phyloP scores from a whole-genome alignment of 768 basidiomycete genomes.

The Leccinum fibrillosum region DNA sequence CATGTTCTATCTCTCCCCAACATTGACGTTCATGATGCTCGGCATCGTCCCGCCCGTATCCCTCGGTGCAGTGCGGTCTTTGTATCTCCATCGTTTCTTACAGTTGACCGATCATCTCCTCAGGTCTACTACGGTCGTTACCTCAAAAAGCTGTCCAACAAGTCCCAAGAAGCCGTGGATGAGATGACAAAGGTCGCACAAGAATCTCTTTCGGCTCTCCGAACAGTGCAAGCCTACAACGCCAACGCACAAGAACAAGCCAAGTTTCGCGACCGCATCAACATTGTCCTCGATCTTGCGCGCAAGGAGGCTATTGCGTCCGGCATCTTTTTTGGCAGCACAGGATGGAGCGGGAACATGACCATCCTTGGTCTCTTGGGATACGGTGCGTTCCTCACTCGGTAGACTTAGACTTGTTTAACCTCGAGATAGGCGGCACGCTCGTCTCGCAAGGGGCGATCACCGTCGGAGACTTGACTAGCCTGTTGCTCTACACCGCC shows the following conservation, averaged over 20 bases:
- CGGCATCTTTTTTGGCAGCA: conserved; percentile 90
- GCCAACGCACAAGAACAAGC: conserved; percentile 72
- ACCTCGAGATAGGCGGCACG: conserved; percentile 63
- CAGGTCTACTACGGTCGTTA: conserved; percentile 97
- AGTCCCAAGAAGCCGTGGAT: conserved; percentile 92
- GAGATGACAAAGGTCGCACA: conserved; percentile 92
- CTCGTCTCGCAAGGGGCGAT: conserved; percentile 87
- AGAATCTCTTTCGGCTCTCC: conserved; percentile 82
- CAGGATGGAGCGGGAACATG: conserved; percentile 91
- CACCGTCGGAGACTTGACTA: conserved; percentile 89
- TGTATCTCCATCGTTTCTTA: background rate
- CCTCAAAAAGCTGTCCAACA: conserved; percentile 83
- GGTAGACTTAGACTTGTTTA: background rate
- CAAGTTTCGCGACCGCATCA: conserved; percentile 69
- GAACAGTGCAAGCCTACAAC: conserved; percentile 91
- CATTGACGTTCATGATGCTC: conserved; percentile 89
- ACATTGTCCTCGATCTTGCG: conserved; percentile 67
- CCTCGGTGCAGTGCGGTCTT: conserved; percentile 62
- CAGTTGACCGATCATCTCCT: conserved; percentile 1
- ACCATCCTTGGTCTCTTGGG: conserved; percentile 86
- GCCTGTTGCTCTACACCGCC: conserved; percentile 85
- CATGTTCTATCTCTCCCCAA: conserved; percentile 44
- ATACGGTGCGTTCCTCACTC: conserved; percentile 58
- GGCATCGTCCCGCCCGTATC: conserved; percentile 87
- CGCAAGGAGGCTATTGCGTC: conserved; percentile 86